Conservation (phyloP, 495 filamentous ascomycete genomes). For the Amphirosellinia nigrospora region DNA sequence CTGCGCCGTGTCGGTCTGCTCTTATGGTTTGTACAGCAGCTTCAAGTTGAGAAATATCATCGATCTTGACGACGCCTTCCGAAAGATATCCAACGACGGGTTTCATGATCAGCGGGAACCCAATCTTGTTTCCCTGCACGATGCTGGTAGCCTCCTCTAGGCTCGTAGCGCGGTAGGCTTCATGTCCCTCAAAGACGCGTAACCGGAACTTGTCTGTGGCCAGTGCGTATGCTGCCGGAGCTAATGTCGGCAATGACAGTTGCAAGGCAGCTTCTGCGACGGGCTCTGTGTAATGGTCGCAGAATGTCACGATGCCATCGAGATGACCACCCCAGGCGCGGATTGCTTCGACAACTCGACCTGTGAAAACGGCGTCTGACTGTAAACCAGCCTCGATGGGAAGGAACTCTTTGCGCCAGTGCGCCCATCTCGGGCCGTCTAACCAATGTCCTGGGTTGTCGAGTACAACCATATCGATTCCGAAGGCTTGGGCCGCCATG, state of each 20-base stretch:
- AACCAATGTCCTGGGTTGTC: conserved; percentile 4
- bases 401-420: not conserved
- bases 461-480: not conserved
- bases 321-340: not conserved
- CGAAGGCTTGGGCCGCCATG: not conserved
- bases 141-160: not conserved
- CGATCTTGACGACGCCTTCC: not conserved
- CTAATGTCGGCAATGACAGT: not conserved
- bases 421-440: not conserved
- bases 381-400: not conserved
- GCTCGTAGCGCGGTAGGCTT: not conserved
- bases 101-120: conserved; percentile 5
- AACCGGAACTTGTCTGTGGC: conserved; percentile 5
- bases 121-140: not conserved
- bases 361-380: not conserved
- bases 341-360: not conserved
- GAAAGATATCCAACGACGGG: not conserved
- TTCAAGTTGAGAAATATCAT: not conserved
- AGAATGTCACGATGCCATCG: conserved; percentile 8
- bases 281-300: not conserved
- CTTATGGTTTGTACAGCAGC: not conserved
- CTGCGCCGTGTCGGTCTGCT: not conserved
- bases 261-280: not conserved
- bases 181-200: not conserved
- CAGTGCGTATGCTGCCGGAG: not conserved